phyloP scores from a whole-genome alignment of 352 stramenopile genomes.

The Phytophthora pistaciae region DNA sequence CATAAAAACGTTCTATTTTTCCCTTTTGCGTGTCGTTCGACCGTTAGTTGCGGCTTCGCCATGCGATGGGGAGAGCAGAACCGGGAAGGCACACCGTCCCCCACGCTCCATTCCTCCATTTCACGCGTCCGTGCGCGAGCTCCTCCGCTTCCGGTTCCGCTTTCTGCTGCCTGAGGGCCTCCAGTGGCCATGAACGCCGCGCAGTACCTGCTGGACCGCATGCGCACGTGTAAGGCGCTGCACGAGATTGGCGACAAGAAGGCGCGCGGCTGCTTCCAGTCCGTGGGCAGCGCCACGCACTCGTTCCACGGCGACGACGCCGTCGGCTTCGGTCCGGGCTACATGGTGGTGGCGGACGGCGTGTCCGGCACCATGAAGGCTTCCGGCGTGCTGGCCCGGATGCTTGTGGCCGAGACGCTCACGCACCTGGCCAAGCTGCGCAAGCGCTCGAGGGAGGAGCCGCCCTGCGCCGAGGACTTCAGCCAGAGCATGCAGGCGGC shows the following conservation, averaged over 20 bases:
- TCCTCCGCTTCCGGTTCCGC: not conserved
- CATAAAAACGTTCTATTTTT: not conserved
- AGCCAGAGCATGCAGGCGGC: constrained; percentile 70
- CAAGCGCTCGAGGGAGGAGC: constrained; percentile 62
- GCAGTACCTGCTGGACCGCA: constrained; percentile 78
- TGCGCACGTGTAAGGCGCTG: constrained; percentile 75
- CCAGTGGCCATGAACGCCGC: constrained; percentile 61
- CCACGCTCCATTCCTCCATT: constrained; percentile 20
- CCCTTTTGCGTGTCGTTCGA: constrained; percentile 5
- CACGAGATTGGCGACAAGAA: constrained; percentile 48
- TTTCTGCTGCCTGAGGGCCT: not conserved
- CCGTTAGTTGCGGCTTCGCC: constrained; percentile 40
- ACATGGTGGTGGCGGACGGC: constrained; percentile 89
- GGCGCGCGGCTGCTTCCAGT: constrained; percentile 67
- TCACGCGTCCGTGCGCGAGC: constrained; percentile 11
- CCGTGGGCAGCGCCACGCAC: constrained; percentile 78
- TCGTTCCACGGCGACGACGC: constrained; percentile 89
- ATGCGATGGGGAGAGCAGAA: constrained; percentile 39
- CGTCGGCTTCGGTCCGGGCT: constrained; percentile 83
- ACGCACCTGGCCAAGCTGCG: constrained; percentile 72
- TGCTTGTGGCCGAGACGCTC: constrained; percentile 85
- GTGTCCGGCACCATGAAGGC: constrained; percentile 89
- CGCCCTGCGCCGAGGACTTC: constrained; percentile 73
- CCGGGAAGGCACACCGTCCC: constrained; percentile 17
- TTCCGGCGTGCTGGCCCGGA: constrained; percentile 78